Conservation (phyloP, 768 basidiomycete genomes). For the Xerocomellus amylosporus region DNA sequence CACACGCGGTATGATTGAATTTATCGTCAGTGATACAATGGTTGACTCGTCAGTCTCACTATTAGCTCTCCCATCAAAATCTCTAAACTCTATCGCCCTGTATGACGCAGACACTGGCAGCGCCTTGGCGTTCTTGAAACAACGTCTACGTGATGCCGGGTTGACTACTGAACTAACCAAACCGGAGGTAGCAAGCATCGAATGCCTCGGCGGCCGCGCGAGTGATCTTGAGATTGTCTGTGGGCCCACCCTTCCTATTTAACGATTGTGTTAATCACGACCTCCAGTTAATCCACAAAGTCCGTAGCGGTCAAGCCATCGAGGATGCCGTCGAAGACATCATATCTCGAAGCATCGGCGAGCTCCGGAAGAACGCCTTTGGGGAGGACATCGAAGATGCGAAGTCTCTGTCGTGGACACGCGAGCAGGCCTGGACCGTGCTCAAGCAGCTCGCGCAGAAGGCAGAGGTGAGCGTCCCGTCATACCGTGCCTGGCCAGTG, state of each 20-base stretch:
- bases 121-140: conserved; percentile 76
- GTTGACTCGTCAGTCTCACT: not conserved
- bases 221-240: conserved; percentile 84
- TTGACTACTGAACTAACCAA: conserved; percentile 51
- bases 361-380: conserved; percentile 88
- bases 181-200: conserved; percentile 57
- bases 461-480: conserved; percentile 48
- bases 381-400: conserved; percentile 91
- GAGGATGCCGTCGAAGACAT: conserved; percentile 90
- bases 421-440: conserved; percentile 85
- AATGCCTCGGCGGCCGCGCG: conserved; percentile 84
- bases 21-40: not conserved
- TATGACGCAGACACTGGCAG: conserved; percentile 83
- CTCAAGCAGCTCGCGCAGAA: conserved; percentile 68
- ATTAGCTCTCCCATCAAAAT: conserved; percentile 78
- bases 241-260: conserved; percentile 1
- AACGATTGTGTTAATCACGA: not conserved
- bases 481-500: conserved; percentile 22
- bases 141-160: conserved; percentile 65
- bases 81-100: conserved; percentile 73
- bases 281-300: conserved; percentile 77
- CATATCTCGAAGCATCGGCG: conserved; percentile 70
- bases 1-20: conserved; percentile 56
- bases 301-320: conserved; percentile 67
- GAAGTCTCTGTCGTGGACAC: conserved; percentile 76